These are phyloP conservation scores for Eragrostis tef DNA, from an alignment of 202 grass and related monocot genomes.

Conservation along the genomic window DNA sequence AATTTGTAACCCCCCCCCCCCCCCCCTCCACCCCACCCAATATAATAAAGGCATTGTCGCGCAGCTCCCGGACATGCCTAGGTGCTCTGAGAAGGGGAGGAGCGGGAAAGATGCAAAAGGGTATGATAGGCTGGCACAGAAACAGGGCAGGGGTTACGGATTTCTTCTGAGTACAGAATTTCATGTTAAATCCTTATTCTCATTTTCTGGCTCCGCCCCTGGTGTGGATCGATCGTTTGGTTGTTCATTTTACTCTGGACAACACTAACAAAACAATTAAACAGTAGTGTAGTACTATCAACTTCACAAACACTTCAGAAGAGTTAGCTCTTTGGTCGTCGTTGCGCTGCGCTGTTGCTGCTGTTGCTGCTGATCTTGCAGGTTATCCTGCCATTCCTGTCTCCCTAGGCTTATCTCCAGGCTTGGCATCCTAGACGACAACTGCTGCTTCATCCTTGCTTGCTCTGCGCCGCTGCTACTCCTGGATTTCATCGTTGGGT, in stretches of 20 bases:
- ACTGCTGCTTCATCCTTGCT: slow-evolving; percentile 26
- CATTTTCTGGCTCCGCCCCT: neutral
- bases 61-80: too few species aligned
- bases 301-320: slow-evolving; percentile 52
- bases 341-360: slow-evolving; percentile 43
- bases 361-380: slow-evolving; percentile 27
- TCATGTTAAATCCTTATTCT: too few species aligned
- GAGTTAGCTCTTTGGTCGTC: slow-evolving; percentile 50
- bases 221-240: neutral
- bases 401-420: slow-evolving; percentile 66
- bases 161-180: too few species aligned
- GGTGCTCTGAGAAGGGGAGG: too few species aligned
- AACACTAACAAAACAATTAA: neutral
- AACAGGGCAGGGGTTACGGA: too few species aligned
- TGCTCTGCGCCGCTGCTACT: slow-evolving; percentile 27
- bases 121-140: too few species aligned
- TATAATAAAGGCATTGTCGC: too few species aligned
- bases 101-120: too few species aligned
- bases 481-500: slow-evolving; percentile 1
- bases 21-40: too few species aligned
- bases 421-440: slow-evolving; percentile 47
- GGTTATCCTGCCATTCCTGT: slow-evolving; percentile 53
- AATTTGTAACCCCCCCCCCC: too few species aligned
- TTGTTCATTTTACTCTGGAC: slow-evolving; percentile 1
- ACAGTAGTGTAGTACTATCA: neutral